Evolutionary conservation across 257 asterid species (phyloP).

Genomic region (Jasminum sambac): DNA sequence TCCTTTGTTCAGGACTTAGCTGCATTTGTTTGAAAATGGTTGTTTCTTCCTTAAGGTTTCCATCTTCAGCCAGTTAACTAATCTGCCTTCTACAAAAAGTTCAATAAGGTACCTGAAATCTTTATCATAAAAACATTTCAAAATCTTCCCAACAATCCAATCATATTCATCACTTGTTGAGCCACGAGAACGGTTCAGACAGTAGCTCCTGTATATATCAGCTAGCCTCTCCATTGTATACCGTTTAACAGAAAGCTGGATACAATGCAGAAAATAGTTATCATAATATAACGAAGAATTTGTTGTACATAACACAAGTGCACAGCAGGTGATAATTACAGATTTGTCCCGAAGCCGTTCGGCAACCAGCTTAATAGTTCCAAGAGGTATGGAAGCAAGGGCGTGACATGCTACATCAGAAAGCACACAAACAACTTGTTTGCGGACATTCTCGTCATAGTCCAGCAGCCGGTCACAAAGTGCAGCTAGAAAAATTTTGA

Average conservation of each 20-base stretch:
- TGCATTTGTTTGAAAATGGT: slow-evolving; percentile 13
- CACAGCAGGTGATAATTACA: slow-evolving; percentile 47
- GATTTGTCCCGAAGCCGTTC: slow-evolving; percentile 98
- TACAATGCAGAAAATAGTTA: slow-evolving; percentile 32
- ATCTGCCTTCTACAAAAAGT: slow-evolving; percentile 20
- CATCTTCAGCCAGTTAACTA: slow-evolving; percentile 13
- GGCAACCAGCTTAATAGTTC: slow-evolving; percentile 74
- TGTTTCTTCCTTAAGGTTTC: slow-evolving; percentile 11
- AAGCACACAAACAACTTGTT: slow-evolving; percentile 79
- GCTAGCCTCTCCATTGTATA: slow-evolving; percentile 92
- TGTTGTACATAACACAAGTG: slow-evolving; percentile 22
- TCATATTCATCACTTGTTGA: slow-evolving; percentile 55
- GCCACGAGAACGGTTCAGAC: slow-evolving; percentile 46
- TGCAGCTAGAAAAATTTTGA: slow-evolving; percentile 59
- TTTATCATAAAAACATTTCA: slow-evolving; percentile 95
- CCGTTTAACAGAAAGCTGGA: slow-evolving; percentile 80
- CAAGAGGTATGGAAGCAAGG: slow-evolving; percentile 64
- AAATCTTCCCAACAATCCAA: slow-evolving; percentile 88
- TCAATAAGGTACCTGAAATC: slow-evolving; percentile 76
- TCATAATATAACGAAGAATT: slow-evolving; percentile 23
- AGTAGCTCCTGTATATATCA: slow-evolving; percentile 73
- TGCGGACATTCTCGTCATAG: slow-evolving; percentile 88
- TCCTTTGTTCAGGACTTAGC: not conserved
- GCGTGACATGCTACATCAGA: slow-evolving; percentile 81
- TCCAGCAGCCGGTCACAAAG: slow-evolving; percentile 85